Evolutionary conservation across 257 asterid species (phyloP).

Genomic region (Verbena officinalis): DNA sequence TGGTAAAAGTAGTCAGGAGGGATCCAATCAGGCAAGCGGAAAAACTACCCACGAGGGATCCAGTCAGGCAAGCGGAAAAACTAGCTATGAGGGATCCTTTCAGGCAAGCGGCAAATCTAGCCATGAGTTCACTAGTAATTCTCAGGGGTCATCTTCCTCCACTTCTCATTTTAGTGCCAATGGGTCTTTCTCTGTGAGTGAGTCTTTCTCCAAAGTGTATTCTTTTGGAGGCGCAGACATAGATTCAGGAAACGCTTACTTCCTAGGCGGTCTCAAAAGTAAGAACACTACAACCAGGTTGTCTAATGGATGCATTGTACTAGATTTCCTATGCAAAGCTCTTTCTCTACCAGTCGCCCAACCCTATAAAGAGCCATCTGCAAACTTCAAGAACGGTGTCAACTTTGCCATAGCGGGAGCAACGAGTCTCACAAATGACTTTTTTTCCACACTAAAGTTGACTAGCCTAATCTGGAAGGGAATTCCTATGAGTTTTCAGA

Average conservation of each 20-base stretch:
- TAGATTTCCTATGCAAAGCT: constrained; percentile 46
- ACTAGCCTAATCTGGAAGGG: constrained; percentile 36
- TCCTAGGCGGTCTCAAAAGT: constrained; percentile 26
- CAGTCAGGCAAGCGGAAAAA: too few species aligned
- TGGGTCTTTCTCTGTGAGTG: constrained; percentile 31
- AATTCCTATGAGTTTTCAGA: constrained; percentile 36
- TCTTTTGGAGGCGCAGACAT: constrained; percentile 56
- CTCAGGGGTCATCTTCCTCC: neutral
- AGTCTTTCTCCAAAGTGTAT: constrained; percentile 40
- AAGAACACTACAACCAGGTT: constrained; percentile 17
- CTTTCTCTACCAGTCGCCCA: constrained; percentile 35
- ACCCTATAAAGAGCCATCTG: constrained; percentile 35
- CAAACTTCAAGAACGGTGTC: constrained; percentile 31
- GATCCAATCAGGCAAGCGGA: too few species aligned
- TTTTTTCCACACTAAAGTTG: constrained; percentile 13
- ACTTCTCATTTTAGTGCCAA: neutral
- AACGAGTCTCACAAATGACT: constrained; percentile 34
- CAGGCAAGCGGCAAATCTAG: too few species aligned
- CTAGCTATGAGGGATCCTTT: too few species aligned
- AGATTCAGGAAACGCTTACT: constrained; percentile 43
- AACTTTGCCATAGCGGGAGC: constrained; percentile 54
- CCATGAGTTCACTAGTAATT: too few species aligned
- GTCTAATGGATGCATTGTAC: constrained; percentile 33
- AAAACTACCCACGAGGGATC: too few species aligned
- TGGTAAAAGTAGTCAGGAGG: too few species aligned